Conservation (phyloP, 768 basidiomycete species). For the Termitomyces sp. region DNA sequence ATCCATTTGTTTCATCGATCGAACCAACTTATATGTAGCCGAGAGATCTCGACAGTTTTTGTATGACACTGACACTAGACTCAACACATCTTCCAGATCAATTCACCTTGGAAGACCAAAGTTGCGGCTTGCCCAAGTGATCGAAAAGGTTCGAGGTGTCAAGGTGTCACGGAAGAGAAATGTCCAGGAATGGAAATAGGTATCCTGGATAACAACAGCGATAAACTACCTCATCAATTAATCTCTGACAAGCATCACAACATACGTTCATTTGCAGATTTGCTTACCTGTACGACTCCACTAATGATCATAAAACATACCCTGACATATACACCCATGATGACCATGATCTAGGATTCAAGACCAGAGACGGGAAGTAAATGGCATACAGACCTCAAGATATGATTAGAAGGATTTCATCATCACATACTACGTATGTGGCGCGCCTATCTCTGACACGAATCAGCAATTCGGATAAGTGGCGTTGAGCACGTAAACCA, state of each 20-base stretch:
- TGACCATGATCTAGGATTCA: constrained; percentile 17
- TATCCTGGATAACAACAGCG: constrained; percentile 11
- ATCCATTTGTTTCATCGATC: constrained; percentile 13
- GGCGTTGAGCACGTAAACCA: constrained; percentile 40
- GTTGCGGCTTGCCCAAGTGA: too few relatives aligned
- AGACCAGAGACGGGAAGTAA: constrained; percentile 15
- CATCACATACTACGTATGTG: constrained; percentile 22
- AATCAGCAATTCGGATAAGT: constrained; percentile 35
- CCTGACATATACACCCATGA: constrained; percentile 17
- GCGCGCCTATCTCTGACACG: constrained; percentile 25
- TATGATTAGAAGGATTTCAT: constrained; percentile 25
- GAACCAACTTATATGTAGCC: background rate
- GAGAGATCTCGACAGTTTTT: constrained; percentile 14
- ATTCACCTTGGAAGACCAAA: constrained; percentile 1
- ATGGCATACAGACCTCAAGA: constrained; percentile 18
- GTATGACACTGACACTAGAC: background rate
- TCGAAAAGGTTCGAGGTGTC: constrained; percentile 3
- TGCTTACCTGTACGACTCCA: constrained; percentile 12
- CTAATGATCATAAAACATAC: constrained; percentile 2
- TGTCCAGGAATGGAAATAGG: constrained; percentile 6
- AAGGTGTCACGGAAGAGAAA: background rate
- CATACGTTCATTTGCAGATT: constrained; percentile 6
- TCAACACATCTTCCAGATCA: background rate
- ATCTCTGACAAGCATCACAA: constrained; percentile 17
- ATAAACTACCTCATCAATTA: constrained; percentile 8